Evolutionary conservation across 192 early-diverging fungal species (phyloP).

Genomic region (Jimgerdemannia flammicorona): DNA sequence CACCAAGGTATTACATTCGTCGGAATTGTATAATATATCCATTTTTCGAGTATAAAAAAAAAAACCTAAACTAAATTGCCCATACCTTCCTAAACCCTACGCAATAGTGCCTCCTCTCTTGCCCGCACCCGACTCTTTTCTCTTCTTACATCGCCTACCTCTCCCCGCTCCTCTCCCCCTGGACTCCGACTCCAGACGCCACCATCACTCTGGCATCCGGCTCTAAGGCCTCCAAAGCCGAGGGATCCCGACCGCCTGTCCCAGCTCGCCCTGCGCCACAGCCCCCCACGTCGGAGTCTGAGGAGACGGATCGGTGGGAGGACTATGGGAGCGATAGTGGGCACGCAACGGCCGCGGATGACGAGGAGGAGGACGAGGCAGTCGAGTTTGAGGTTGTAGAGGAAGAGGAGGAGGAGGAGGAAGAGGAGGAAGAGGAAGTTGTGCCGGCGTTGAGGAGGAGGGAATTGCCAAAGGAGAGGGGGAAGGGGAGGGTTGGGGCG

Average conservation of each 20-base stretch:
- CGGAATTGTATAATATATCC: neutral
- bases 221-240: neutral
- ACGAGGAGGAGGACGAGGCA: neutral
- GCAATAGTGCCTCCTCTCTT: conserved; percentile 17
- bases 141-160: conserved; percentile 20
- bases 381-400: neutral
- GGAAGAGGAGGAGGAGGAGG: neutral
- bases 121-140: conserved; percentile 21
- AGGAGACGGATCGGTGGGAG: neutral
- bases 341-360: neutral
- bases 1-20: conserved; percentile 22
- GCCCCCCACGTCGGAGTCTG: neutral
- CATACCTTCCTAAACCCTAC: neutral
- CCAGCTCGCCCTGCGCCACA: neutral
- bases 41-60: neutral
- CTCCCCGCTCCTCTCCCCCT: conserved; percentile 16
- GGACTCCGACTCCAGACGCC: conserved; percentile 6
- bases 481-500: no score
- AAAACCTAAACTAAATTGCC: neutral
- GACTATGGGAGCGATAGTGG: neutral
- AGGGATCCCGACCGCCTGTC: neutral
- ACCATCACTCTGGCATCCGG: neutral
- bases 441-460: no score
- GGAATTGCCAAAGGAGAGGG: no score
- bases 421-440: no score